Conservation (phyloP, 352 stramenopile species). For the Blastocystis sp. region DNA sequence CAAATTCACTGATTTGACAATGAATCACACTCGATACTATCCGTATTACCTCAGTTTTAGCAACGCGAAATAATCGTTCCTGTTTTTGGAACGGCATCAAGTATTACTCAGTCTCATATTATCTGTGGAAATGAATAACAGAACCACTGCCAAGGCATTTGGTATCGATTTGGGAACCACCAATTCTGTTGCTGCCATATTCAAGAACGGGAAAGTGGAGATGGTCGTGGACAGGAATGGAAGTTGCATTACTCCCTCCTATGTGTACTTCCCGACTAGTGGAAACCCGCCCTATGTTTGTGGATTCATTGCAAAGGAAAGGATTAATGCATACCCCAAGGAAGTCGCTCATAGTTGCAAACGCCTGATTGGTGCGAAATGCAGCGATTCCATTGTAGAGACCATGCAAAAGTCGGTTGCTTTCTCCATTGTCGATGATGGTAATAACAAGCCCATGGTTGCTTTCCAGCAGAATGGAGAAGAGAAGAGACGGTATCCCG, state of each 20-base stretch:
- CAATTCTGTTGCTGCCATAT: slow-evolving; percentile 27
- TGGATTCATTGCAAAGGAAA: not conserved
- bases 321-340: not conserved
- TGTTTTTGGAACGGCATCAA: not conserved
- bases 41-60: too few species aligned
- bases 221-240: slow-evolving; percentile 15
- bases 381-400: not conserved
- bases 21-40: too few species aligned
- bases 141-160: not conserved
- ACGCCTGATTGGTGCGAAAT: not conserved
- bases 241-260: slow-evolving; percentile 8
- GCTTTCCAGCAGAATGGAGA: not conserved
- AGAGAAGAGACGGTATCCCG: slow-evolving; percentile 1
- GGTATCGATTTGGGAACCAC: slow-evolving; percentile 69
- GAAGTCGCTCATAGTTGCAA: slow-evolving; percentile 41
- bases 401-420: not conserved
- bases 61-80: too few species aligned
- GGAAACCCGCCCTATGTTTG: not conserved
- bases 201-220: slow-evolving; percentile 28
- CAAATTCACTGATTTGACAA: too few species aligned
- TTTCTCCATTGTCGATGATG: slow-evolving; percentile 32
- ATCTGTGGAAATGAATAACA: slow-evolving; percentile 10
- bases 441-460: slow-evolving; percentile 35
- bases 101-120: not conserved
- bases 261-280: not conserved